These are phyloP conservation scores for Xerocomus minutiporus DNA, from an alignment of 1,284 basidiomycete species.

Conservation along the genomic window DNA sequence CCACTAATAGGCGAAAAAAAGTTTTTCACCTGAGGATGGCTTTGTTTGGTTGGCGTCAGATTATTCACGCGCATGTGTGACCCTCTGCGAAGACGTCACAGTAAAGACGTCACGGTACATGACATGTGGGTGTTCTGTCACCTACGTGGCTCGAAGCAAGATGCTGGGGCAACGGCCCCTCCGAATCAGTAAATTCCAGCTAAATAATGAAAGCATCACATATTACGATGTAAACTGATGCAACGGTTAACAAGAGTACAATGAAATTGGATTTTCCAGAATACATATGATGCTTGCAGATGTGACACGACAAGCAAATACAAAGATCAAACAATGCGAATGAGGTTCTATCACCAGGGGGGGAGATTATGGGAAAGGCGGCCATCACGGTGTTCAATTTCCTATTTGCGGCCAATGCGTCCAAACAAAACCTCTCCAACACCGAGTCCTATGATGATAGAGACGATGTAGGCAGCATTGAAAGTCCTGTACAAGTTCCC, in stretches of 20 bases:
- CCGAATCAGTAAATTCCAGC: too few relatives aligned
- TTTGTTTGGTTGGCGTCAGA: conserved; percentile 19
- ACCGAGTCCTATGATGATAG: conserved; percentile 58
- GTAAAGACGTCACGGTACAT: not conserved
- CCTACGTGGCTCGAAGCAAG: not conserved
- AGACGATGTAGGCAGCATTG: conserved; percentile 63
- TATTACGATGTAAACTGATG: not conserved
- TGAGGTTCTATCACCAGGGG: not conserved
- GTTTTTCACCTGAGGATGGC: conserved; percentile 23
- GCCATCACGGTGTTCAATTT: not conserved
- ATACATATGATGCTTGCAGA: not conserved
- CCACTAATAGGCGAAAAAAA: conserved; percentile 13
- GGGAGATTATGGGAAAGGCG: too few relatives aligned
- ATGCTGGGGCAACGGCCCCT: not conserved
- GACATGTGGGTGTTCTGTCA: not conserved
- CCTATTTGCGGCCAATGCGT: conserved; percentile 36
- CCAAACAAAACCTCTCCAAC: conserved; percentile 67
- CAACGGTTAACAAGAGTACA: too few relatives aligned
- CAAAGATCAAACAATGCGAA: not conserved
- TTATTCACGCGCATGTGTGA: too few relatives aligned
- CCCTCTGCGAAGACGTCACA: too few relatives aligned
- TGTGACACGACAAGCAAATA: not conserved
- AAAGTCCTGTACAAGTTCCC: conserved; percentile 53
- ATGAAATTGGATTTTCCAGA: too few relatives aligned
- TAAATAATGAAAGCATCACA: not conserved